Percentiles rank a stretch among this genome's conserved stretches.
Conservation (phyloP, 179 eudicot species). For the Spinacia oleracea region DNA sequence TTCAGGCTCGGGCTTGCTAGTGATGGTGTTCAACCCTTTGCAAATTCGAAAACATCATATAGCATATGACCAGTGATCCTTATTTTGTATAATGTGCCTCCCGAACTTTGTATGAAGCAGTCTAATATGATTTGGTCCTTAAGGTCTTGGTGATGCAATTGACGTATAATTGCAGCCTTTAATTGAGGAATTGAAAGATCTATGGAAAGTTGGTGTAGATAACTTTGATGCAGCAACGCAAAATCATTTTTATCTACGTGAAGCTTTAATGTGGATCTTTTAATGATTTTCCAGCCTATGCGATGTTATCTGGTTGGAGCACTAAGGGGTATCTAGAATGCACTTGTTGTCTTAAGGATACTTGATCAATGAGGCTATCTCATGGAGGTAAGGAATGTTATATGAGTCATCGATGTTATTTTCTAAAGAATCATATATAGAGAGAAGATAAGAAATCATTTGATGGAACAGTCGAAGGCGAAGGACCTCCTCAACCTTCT, state of each 20-base stretch:
- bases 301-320: conserved; percentile 2
- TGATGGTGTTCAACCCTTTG: conserved; percentile 3
- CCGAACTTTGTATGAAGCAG: conserved; percentile 1
- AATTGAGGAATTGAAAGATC: not conserved
- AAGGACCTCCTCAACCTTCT: not conserved
- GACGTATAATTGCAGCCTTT: conserved; percentile 5
- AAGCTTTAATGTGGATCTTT: not conserved
- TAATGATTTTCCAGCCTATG: not conserved
- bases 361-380: no score
- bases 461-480: not conserved
- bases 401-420: no score
- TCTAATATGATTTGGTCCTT: not conserved
- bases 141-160: not conserved
- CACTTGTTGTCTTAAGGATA: no score
- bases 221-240: not conserved
- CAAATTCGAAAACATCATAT: not conserved
- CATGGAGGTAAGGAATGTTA: no score
- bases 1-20: not conserved
- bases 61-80: not conserved
- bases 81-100: not conserved
- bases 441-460: not conserved
- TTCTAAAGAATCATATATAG: conserved; percentile 8
- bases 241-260: not conserved
- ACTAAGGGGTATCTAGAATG: no score
- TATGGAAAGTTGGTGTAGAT: not conserved